These are phyloP conservation scores for Vitis hybrid DNA, from an alignment of 177 flowering plant genomes.

Conservation along the genomic window DNA sequence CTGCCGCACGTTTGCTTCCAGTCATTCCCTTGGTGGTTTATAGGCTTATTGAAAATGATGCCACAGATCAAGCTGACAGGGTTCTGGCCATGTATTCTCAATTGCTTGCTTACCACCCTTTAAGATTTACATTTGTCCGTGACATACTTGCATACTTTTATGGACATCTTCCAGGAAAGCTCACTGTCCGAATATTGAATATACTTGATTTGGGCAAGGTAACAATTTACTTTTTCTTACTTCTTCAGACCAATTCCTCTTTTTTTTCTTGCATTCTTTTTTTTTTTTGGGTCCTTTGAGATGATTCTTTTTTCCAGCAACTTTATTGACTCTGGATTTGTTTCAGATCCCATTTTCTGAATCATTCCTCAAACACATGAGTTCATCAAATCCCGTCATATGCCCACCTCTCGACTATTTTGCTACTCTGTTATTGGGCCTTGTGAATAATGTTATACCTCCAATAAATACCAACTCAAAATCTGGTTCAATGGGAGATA, in stretches of 20 bases:
- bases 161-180: conserved; percentile 91
- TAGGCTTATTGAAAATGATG: conserved; percentile 95
- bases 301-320: neutral
- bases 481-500: conserved; percentile 56
- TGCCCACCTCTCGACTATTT: conserved; percentile 94
- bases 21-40: conserved; percentile 87
- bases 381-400: conserved; percentile 62
- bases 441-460: conserved; percentile 92
- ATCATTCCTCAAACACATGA: conserved; percentile 81
- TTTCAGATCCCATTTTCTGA: conserved; percentile 93
- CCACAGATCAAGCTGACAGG: conserved; percentile 76
- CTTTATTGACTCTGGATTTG: conserved; percentile 13
- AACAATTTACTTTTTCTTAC: conserved; percentile 7
- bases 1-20: conserved; percentile 93
- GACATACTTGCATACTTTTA: conserved; percentile 96
- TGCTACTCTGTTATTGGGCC: conserved; percentile 71
- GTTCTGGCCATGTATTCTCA: conserved; percentile 62
- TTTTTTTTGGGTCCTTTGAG: neutral
- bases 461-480: conserved; percentile 62
- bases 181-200: conserved; percentile 71
- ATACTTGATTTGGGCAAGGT: conserved; percentile 91
- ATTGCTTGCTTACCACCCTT: conserved; percentile 78
- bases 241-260: neutral
- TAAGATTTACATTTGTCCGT: conserved; percentile 91
- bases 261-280: neutral